Conservation (phyloP, 805 yeast genomes). For the Candida insectorum region DNA sequence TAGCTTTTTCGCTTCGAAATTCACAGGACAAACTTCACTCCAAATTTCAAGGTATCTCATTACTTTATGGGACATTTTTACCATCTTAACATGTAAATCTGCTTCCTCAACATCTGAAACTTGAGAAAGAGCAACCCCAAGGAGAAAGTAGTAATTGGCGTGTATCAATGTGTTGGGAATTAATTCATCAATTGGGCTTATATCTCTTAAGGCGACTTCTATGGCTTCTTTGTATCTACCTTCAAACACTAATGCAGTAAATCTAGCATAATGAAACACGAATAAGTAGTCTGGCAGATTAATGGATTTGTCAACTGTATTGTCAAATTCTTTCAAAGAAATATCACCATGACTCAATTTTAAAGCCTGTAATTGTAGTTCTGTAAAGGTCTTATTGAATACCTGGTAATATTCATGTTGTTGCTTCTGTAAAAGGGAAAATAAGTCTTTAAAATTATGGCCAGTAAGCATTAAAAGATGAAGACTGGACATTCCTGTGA, state of each 20-base stretch:
- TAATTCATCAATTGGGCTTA: slow-evolving; percentile 14
- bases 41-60: slow-evolving; percentile 27
- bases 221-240: neutral
- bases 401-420: slow-evolving; percentile 7
- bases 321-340: slow-evolving; percentile 9
- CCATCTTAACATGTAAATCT: slow-evolving; percentile 7
- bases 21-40: slow-evolving; percentile 31
- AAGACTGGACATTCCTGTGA: slow-evolving; percentile 12
- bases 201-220: neutral
- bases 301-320: neutral
- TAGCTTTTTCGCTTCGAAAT: slow-evolving; percentile 36
- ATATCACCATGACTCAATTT: slow-evolving; percentile 10
- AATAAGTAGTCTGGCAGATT: slow-evolving; percentile 10
- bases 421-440: slow-evolving; percentile 1
- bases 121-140: slow-evolving; percentile 11
- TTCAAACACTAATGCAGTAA: neutral
- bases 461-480: slow-evolving; percentile 16
- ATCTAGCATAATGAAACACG: slow-evolving; percentile 8
- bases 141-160: slow-evolving; percentile 16
- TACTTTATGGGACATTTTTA: slow-evolving; percentile 19
- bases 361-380: slow-evolving; percentile 5
- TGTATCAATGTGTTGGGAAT: slow-evolving; percentile 21
- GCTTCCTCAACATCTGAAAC: slow-evolving; percentile 9
- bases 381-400: slow-evolving; percentile 1
- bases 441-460: slow-evolving; percentile 1